Percentiles rank a stretch among this genome's conserved stretches.
Conservation (phyloP, 495 filamentous ascomycete genomes). For the Neurospora tetrasperma region DNA sequence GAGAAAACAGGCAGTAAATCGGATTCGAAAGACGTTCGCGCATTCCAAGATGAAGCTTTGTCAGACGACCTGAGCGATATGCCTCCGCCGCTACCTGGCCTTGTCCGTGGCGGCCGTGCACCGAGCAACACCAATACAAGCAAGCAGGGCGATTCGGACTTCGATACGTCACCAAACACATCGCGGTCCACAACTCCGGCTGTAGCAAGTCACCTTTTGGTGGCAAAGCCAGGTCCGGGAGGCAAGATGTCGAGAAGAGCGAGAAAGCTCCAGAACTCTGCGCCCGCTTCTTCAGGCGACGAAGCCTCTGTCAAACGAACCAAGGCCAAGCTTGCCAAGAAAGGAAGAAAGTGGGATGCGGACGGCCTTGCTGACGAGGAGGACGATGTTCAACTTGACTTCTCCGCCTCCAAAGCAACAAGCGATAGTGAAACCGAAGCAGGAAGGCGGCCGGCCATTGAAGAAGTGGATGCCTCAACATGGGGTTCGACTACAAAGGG, state of each 20-base stretch:
- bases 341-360: slow-evolving; percentile 81
- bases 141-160: slow-evolving; percentile 47
- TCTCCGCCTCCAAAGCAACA: slow-evolving; percentile 49
- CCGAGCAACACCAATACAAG: slow-evolving; percentile 8
- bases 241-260: slow-evolving; percentile 71
- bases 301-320: slow-evolving; percentile 50
- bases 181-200: slow-evolving; percentile 73
- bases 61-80: slow-evolving; percentile 29
- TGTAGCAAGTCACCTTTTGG: slow-evolving; percentile 51
- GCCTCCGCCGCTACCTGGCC: slow-evolving; percentile 33
- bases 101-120: slow-evolving; percentile 21
- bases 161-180: slow-evolving; percentile 59
- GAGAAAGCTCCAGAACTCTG: slow-evolving; percentile 60
- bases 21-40: slow-evolving; percentile 19
- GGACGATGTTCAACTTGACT: slow-evolving; percentile 73
- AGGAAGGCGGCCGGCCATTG: slow-evolving; percentile 41
- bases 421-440: slow-evolving; percentile 46
- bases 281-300: slow-evolving; percentile 74
- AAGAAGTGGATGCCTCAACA: slow-evolving; percentile 62
- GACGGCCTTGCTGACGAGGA: slow-evolving; percentile 83
- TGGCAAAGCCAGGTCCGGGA: slow-evolving; percentile 58
- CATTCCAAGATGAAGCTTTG: slow-evolving; percentile 32
- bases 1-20: slow-evolving; percentile 41
- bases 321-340: slow-evolving; percentile 61
- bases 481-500: slow-evolving; percentile 86